Conservation (phyloP, 768 basidiomycete species). For the Russula vinacea region DNA sequence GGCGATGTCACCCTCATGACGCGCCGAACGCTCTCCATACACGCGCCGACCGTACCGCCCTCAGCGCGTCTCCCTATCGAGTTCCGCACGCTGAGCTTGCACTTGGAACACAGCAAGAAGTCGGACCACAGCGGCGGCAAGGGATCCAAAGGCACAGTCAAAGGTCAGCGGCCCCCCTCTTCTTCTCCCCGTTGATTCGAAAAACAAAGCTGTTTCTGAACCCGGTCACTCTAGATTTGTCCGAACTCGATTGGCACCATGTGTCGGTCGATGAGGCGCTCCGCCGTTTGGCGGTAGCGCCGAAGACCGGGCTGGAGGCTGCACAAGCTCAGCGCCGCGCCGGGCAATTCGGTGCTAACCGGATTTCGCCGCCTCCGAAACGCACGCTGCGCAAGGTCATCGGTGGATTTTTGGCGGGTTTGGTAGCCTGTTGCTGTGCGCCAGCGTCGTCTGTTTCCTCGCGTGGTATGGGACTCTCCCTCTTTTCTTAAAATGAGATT, state of each 20-base stretch:
- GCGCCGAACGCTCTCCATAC: constrained; percentile 18
- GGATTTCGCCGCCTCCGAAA: constrained; percentile 47
- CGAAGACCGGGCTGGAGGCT: constrained; percentile 47
- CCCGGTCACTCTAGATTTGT: constrained; percentile 6
- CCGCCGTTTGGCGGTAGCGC: constrained; percentile 41
- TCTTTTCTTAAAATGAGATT: not conserved
- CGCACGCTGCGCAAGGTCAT: constrained; percentile 46
- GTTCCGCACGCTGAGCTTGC: constrained; percentile 29
- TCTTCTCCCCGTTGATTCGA: not conserved
- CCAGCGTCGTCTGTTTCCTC: constrained; percentile 54
- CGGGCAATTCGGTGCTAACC: constrained; percentile 47
- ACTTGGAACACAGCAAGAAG: constrained; percentile 8
- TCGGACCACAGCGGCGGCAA: not conserved
- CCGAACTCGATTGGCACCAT: constrained; percentile 26
- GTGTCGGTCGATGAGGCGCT: constrained; percentile 26
- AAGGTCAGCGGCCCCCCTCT: constrained; percentile 14
- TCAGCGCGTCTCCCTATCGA: constrained; percentile 27
- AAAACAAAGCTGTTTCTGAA: not conserved
- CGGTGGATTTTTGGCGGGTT: constrained; percentile 57
- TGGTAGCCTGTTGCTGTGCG: constrained; percentile 43
- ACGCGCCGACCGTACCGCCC: constrained; percentile 4
- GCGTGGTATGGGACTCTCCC: constrained; percentile 40
- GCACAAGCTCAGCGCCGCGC: constrained; percentile 48
- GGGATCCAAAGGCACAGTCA: constrained; percentile 8
- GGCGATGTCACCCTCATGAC: not conserved